These are phyloP conservation scores for Phialophora tarda DNA, from an alignment of 2,329 filamentous ascomycete genomes.

Conservation along the genomic window DNA sequence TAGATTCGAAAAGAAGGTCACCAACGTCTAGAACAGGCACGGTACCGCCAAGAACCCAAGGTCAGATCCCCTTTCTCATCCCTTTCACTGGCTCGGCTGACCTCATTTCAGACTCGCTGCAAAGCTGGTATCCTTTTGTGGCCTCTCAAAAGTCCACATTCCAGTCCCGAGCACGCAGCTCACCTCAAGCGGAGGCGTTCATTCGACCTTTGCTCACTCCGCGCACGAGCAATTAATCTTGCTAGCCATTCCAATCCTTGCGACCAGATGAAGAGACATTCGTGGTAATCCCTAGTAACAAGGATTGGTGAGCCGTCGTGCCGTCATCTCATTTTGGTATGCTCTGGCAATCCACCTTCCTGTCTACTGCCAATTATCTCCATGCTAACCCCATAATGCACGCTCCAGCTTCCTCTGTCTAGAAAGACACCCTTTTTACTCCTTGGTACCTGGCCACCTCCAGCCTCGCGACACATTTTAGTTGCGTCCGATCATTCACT, in stretches of 20 bases:
- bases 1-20: slow-evolving; percentile 27
- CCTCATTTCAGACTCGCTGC: slow-evolving; percentile 26
- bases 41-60: slow-evolving; percentile 24
- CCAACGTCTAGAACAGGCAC: slow-evolving; percentile 31
- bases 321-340: slow-evolving; percentile 37
- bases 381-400: slow-evolving; percentile 28
- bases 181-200: slow-evolving; percentile 52
- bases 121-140: slow-evolving; percentile 32
- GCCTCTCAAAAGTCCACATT: slow-evolving; percentile 42
- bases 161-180: slow-evolving; percentile 43
- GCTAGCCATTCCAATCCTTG: slow-evolving; percentile 48
- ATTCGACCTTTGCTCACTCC: slow-evolving; percentile 52
- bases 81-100: slow-evolving; percentile 23
- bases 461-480: slow-evolving; percentile 41
- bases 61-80: slow-evolving; percentile 30
- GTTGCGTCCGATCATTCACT: slow-evolving; percentile 37
- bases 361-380: slow-evolving; percentile 22
- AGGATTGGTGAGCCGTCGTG: slow-evolving; percentile 35
- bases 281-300: slow-evolving; percentile 43
- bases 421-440: slow-evolving; percentile 31
- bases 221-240: slow-evolving; percentile 43
- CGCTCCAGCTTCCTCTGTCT: slow-evolving; percentile 35
- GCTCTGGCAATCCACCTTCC: slow-evolving; percentile 25
- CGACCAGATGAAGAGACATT: slow-evolving; percentile 50
- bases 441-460: slow-evolving; percentile 39